phyloP scores from a whole-genome alignment of 371 early-diverging fungal species.

The Quaeritorhiza haematococci region DNA sequence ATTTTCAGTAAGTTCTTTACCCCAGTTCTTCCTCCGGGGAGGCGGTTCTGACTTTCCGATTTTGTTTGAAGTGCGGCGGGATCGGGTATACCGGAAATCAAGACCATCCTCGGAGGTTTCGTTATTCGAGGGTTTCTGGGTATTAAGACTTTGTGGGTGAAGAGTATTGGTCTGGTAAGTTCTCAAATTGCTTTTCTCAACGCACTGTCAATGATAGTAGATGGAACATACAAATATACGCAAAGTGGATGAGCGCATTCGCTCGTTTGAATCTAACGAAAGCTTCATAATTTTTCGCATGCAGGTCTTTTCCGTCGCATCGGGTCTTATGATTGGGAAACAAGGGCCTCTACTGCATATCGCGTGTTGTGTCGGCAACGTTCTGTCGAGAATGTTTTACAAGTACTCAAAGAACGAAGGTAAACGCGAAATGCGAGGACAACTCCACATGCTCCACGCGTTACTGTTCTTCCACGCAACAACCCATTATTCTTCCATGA shows the following conservation, averaged over 20 bases:
- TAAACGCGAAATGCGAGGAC: conserved; percentile 32
- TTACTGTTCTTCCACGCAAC: conserved; percentile 37
- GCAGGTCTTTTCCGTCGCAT: conserved; percentile 56
- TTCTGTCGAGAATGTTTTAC: conserved; percentile 74
- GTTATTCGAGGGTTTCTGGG: conserved; percentile 86
- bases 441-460: no score
- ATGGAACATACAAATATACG: no score
- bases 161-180: conserved; percentile 79
- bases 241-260: no score
- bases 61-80: conserved; percentile 73
- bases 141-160: conserved; percentile 76
- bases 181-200: no score
- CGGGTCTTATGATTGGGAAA: conserved; percentile 86
- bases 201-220: no score
- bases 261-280: no score
- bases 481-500: no score
- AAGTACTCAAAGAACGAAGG: conserved; percentile 70
- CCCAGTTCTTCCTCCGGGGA: no score
- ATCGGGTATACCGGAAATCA: conserved; percentile 91
- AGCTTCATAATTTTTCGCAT: not conserved
- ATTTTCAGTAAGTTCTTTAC: no score
- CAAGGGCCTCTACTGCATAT: conserved; percentile 96
- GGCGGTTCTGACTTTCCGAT: conserved; percentile 33
- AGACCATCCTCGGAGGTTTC: conserved; percentile 90
- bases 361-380: conserved; percentile 86